Evolutionary conservation across 441 rosid species (phyloP), one percentile per base, ranked within the genome.

Genomic region (Viola pubescens): DNA sequence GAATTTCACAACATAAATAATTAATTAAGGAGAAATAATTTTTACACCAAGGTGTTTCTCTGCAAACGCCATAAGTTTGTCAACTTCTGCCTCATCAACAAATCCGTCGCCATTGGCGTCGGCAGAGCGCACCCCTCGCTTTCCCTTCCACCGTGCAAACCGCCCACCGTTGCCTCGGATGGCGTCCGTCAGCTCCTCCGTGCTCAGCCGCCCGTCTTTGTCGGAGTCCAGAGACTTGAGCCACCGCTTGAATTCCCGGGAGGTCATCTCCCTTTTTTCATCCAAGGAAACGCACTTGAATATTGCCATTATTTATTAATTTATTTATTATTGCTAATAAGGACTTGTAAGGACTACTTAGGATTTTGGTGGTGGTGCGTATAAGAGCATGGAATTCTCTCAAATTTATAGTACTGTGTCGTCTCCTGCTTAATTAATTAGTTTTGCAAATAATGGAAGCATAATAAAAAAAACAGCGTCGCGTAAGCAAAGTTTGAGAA

Each of bases 31-130:
- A 6, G 5, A 9, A 3, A 69, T 37, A 2, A 70, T 60, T 9
- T 59, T 78, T 45, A 70, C 39, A 11, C 68, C 64, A 56, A 75
- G 58, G n/a, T 64, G 58, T 14, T 70, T 73, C 52, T 68, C 53
- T 4, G 78, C 82, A 38, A 73, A 75, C n/a, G 68, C 70, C 37
- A 57, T 56, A 39, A 75, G 72, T 48, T 73, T 66, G 48, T 38
- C 48, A 40, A 74, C 14, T 66, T 81, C 83, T 10, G 46, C 50
- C 7, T 65, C 76, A 11, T 81, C 78, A 9, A 81, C 48, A 46
- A 58, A 72, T 4, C 83, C 79, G 38, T 72, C 59, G 45, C 71
- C 66, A 45, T 76, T 49, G 37, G 67, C 43, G 54, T 81, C 86
- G 3, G 65, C 81, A 0, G 56, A 14, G 19, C 9, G 42, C 0